These are phyloP conservation scores for Dipodascus albidus DNA, from an alignment of 805 yeast species.

Conservation along the genomic window DNA sequence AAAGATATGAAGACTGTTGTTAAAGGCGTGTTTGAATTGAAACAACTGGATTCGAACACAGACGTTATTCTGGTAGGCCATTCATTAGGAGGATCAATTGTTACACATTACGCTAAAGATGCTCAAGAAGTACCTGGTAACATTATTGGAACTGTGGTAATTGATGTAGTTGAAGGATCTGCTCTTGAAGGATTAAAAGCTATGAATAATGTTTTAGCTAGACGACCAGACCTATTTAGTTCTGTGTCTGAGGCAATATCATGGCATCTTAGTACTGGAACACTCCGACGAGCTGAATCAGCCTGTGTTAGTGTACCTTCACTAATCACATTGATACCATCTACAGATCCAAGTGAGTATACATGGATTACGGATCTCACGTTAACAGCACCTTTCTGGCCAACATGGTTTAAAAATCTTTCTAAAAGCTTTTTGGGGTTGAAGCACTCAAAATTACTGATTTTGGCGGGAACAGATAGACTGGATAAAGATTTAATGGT, in stretches of 20 bases:
- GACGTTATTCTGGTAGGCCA: constrained; percentile 64
- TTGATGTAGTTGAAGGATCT: constrained; percentile 92
- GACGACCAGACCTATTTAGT: constrained; percentile 52
- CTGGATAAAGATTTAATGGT: constrained; percentile 77
- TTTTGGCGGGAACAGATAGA: constrained; percentile 82
- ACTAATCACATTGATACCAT: constrained; percentile 28
- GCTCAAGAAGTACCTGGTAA: constrained; percentile 2
- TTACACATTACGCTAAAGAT: constrained; percentile 39
- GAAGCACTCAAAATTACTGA: constrained; percentile 54
- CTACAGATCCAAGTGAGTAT: constrained; percentile 13
- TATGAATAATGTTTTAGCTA: constrained; percentile 55
- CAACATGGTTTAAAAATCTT: constrained; percentile 62
- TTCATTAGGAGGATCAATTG: constrained; percentile 83
- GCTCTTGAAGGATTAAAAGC: constrained; percentile 58
- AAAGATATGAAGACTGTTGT: constrained; percentile 47
- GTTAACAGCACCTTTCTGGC: constrained; percentile 62
- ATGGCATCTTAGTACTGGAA: constrained; percentile 61
- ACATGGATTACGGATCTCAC: constrained; percentile 58
- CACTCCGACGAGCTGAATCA: constrained; percentile 45
- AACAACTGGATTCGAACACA: constrained; percentile 10
- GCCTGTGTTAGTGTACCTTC: constrained; percentile 76
- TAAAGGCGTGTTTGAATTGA: constrained; percentile 24
- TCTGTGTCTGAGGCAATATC: constrained; percentile 50
- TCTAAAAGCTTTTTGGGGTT: constrained; percentile 41
- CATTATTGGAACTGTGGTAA: constrained; percentile 59